Evolutionary conservation across 768 basidiomycete genomes (phyloP).

Genomic region (Sarcodon sp.): DNA sequence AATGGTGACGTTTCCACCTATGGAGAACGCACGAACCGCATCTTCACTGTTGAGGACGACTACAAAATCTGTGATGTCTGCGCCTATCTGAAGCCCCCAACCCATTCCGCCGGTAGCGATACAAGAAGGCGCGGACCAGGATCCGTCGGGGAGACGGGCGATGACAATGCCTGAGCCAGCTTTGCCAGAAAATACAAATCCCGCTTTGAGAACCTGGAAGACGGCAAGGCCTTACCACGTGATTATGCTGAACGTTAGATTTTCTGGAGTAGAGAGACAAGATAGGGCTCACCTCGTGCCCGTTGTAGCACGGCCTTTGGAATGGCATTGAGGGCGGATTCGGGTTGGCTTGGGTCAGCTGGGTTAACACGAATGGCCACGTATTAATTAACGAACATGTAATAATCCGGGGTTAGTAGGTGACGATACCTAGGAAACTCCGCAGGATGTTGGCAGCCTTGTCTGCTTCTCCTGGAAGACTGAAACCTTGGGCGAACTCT

Average conservation of each 20-base stretch:
- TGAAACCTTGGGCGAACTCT: slow-evolving; percentile 77
- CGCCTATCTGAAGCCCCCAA: slow-evolving; percentile 93
- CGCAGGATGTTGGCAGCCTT: slow-evolving; percentile 89
- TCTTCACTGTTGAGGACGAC: slow-evolving; percentile 96
- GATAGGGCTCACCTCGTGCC: slow-evolving; percentile 53
- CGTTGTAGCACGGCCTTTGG: slow-evolving; percentile 86
- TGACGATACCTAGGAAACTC: slow-evolving; percentile 66
- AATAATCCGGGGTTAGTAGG: slow-evolving; percentile 5
- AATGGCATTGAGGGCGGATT: slow-evolving; percentile 87
- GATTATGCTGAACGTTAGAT: slow-evolving; percentile 1
- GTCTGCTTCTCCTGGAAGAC: slow-evolving; percentile 83
- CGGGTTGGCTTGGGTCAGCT: slow-evolving; percentile 83
- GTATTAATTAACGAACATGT: neutral
- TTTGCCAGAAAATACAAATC: slow-evolving; percentile 92
- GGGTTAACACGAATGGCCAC: slow-evolving; percentile 1
- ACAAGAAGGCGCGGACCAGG: slow-evolving; percentile 94
- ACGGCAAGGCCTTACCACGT: slow-evolving; percentile 65
- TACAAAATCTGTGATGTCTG: slow-evolving; percentile 92
- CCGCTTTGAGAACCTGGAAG: slow-evolving; percentile 89
- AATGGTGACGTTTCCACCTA: slow-evolving; percentile 93
- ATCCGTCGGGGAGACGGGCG: slow-evolving; percentile 85
- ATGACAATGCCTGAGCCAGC: slow-evolving; percentile 90
- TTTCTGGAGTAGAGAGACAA: slow-evolving; percentile 3
- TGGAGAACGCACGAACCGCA: slow-evolving; percentile 88
- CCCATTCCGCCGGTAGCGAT: slow-evolving; percentile 93